A percentile compares a stretch with the other conserved stretches of the same genome.
Conservation (phyloP, 495 filamentous ascomycete genomes). For the Podospora anserina region DNA sequence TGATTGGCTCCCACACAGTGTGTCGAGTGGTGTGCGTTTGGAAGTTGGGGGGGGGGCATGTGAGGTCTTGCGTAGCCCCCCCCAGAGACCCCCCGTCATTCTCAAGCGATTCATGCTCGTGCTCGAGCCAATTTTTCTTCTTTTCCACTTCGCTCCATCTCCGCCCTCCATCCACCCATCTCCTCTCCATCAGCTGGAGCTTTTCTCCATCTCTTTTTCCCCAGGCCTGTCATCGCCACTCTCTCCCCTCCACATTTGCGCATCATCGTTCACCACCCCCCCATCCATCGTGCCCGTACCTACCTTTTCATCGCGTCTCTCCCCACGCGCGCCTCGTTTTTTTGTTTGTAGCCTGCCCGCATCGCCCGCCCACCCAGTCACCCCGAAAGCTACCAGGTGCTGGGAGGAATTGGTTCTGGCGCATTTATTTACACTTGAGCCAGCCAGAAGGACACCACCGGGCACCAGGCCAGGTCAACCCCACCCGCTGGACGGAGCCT, state of each 20-base stretch:
- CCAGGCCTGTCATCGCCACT: background rate
- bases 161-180: background rate
- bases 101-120: background rate
- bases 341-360: background rate
- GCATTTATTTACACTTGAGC: background rate
- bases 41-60: background rate
- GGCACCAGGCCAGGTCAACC: background rate
- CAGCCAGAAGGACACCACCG: background rate
- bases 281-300: too few species aligned
- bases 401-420: background rate
- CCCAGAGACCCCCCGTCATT: background rate
- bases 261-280: background rate
- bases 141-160: background rate
- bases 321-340: background rate
- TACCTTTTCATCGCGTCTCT: background rate
- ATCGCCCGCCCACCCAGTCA: too few species aligned
- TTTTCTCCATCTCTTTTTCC: background rate
- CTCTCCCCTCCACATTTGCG: background rate
- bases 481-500: constrained; percentile 1
- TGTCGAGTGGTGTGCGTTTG: background rate
- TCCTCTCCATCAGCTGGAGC: background rate
- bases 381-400: background rate
- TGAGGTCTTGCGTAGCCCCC: constrained; percentile 1
- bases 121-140: constrained; percentile 1
- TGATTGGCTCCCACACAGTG: constrained; percentile 8